These are phyloP conservation scores for Escovopsis weberi DNA, from an alignment of 2,329 filamentous ascomycete genomes.

Conservation along the genomic window DNA sequence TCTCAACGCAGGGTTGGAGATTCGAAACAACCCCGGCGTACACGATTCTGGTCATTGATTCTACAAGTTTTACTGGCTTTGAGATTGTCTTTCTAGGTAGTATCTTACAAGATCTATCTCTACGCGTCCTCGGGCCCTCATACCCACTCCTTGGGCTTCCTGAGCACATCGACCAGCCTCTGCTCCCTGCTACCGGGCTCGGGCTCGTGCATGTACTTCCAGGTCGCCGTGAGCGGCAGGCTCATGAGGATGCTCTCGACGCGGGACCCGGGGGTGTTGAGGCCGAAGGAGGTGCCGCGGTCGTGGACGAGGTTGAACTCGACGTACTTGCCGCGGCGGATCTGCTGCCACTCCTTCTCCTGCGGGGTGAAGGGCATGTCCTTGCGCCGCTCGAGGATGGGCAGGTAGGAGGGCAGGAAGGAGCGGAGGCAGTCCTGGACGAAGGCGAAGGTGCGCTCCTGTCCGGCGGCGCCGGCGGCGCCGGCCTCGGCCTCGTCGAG, in stretches of 20 bases:
- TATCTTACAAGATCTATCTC: background rate
- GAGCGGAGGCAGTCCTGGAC: slow-evolving; percentile 71
- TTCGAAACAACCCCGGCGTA: too few relatives aligned
- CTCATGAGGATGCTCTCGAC: slow-evolving; percentile 98
- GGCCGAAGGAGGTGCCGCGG: slow-evolving; percentile 81
- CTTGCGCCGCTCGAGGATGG: slow-evolving; percentile 77
- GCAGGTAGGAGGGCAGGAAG: slow-evolving; percentile 82
- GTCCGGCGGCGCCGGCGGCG: slow-evolving; percentile 39
- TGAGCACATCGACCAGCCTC: slow-evolving; percentile 59
- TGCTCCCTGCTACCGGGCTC: slow-evolving; percentile 64
- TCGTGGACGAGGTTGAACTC: slow-evolving; percentile 98
- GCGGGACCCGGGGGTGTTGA: slow-evolving; percentile 81
- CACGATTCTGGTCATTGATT: too few relatives aligned
- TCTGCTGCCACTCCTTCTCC: slow-evolving; percentile 94
- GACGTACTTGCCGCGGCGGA: slow-evolving; percentile 86
- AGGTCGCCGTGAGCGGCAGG: slow-evolving; percentile 78
- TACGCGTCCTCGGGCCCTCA: slow-evolving; percentile 15
- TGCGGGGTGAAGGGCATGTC: slow-evolving; percentile 77
- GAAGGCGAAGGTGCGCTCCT: slow-evolving; percentile 82
- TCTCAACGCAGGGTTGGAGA: too few relatives aligned
- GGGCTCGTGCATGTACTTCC: slow-evolving; percentile 91
- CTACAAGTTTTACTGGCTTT: slow-evolving; percentile 1
- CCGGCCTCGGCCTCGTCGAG: slow-evolving; percentile 58
- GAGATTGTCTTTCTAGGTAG: background rate
- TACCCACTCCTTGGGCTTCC: slow-evolving; percentile 53